These are phyloP conservation scores for Alliaria petiolata DNA, from an alignment of 345 rosid species.

Conservation along the genomic window DNA sequence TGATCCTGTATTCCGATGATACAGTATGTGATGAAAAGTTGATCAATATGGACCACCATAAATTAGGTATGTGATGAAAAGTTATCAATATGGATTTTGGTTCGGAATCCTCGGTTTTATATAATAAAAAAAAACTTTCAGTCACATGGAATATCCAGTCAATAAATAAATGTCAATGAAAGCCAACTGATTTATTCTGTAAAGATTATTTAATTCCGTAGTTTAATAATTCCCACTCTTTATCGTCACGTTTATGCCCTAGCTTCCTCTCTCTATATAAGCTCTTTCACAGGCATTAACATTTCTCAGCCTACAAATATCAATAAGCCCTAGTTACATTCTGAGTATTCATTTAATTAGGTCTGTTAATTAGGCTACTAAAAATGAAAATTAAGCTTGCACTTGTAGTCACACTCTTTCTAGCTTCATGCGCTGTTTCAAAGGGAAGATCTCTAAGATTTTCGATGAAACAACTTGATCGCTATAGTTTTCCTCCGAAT, in stretches of 20 bases:
- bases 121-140: neutral
- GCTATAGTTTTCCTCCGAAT: slow-evolving; percentile 27
- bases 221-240: neutral
- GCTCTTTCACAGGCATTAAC: neutral
- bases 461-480: slow-evolving; percentile 8
- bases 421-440: neutral
- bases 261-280: slow-evolving; percentile 1
- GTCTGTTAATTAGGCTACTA: neutral
- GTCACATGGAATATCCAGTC: neutral
- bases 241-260: neutral
- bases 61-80: no score
- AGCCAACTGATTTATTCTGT: no score
- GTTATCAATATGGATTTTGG: no score
- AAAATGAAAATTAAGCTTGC: slow-evolving; percentile 9
- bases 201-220: neutral
- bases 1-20: no score
- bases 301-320: neutral
- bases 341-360: neutral
- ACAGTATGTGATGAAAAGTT: no score
- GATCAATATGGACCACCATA: no score
- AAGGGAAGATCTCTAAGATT: slow-evolving; percentile 5
- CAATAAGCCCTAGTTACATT: neutral
- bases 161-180: neutral
- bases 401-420: neutral
- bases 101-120: neutral